Conservation (phyloP, 805 yeast genomes). For the Saturnispora zaruensis region DNA sequence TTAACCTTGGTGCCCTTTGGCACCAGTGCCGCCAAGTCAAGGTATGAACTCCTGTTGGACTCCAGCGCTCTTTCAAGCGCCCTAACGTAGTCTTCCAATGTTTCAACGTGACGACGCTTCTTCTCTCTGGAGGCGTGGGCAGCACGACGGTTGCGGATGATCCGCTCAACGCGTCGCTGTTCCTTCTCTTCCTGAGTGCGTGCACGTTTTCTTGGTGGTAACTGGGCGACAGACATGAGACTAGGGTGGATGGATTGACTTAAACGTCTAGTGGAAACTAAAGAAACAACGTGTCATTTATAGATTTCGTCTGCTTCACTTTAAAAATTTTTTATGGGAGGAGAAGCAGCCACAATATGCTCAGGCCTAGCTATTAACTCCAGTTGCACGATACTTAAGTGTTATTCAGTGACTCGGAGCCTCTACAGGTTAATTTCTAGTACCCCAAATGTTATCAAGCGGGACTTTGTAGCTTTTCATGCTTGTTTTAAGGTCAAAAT, state of each 20-base stretch:
- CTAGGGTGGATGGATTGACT: background rate
- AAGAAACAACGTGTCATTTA: background rate
- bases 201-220: conserved; percentile 95
- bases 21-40: conserved; percentile 9
- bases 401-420: no score
- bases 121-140: conserved; percentile 97
- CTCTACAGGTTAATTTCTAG: no score
- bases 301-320: background rate
- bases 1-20: conserved; percentile 3
- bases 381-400: background rate
- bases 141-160: conserved; percentile 88
- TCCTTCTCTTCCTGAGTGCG: conserved; percentile 95
- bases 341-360: background rate
- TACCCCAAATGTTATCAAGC: no score
- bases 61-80: conserved; percentile 28
- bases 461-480: no score
- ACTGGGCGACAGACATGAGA: conserved; percentile 16
- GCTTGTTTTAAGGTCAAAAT: background rate
- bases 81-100: conserved; percentile 55
- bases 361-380: background rate
- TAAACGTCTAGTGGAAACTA: background rate
- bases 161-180: conserved; percentile 89
- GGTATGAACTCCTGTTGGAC: background rate
- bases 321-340: background rate
- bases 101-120: conserved; percentile 87